phyloP scores from a whole-genome alignment of 352 stramenopile genomes.

The Phytophthora nicotianae region DNA sequence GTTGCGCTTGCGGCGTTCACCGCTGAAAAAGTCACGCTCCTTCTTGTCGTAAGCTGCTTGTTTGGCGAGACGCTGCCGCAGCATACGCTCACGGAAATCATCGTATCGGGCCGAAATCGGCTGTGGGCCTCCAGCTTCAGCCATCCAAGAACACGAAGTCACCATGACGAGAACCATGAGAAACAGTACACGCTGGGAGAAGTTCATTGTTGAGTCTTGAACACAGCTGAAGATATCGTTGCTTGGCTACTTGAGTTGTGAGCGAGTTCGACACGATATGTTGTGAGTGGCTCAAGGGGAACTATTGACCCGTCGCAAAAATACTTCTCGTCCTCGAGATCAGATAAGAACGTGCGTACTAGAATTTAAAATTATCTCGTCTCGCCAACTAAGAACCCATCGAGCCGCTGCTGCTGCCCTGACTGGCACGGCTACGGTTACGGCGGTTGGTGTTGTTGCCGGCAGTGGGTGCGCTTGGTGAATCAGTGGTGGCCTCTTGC shows the following conservation, averaged over 20 bases:
- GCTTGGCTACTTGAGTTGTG: constrained; percentile 5
- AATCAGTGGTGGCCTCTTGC: constrained; percentile 38
- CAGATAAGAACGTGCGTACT: constrained; percentile 7
- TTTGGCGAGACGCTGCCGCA: constrained; percentile 14
- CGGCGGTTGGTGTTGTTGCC: constrained; percentile 4
- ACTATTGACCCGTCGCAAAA: too few relatives aligned
- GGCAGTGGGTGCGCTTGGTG: constrained; percentile 6
- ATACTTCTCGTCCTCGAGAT: constrained; percentile 14
- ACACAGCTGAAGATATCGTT: neutral
- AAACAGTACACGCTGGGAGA: constrained; percentile 22
- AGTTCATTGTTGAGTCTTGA: constrained; percentile 16
- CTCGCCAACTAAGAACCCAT: constrained; percentile 29
- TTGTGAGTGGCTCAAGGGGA: too few relatives aligned
- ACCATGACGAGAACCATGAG: constrained; percentile 22
- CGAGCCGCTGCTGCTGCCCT: constrained; percentile 38
- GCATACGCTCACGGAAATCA: constrained; percentile 28
- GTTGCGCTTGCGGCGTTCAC: constrained; percentile 21
- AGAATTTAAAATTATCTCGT: constrained; percentile 27
- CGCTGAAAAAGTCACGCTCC: constrained; percentile 24
- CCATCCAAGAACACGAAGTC: constrained; percentile 7
- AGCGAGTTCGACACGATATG: too few relatives aligned
- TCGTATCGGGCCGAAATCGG: constrained; percentile 13
- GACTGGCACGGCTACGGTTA: constrained; percentile 30
- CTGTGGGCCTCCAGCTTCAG: constrained; percentile 12
- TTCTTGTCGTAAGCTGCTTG: constrained; percentile 26